Evolutionary conservation across 768 basidiomycete genomes (phyloP).

Genomic region (Pleurotus tuber-regium): DNA sequence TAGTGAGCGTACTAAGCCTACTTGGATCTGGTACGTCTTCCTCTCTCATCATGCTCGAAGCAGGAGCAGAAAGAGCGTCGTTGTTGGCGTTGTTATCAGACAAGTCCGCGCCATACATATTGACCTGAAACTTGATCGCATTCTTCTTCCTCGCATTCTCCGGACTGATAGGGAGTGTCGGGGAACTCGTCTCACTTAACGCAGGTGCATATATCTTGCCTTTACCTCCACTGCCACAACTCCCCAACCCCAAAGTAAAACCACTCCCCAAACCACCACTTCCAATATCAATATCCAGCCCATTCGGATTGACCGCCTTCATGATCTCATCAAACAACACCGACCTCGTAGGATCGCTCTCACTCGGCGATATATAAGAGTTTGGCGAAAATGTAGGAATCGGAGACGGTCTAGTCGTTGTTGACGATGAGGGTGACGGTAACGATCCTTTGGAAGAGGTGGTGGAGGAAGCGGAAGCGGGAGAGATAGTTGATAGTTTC

Average conservation of each 20-base stretch:
- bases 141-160: not conserved
- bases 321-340: slow-evolving; percentile 19
- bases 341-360: slow-evolving; percentile 8
- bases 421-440: slow-evolving; percentile 6
- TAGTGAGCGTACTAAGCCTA: slow-evolving; percentile 5
- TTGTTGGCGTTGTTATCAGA: not conserved
- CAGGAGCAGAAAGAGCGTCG: not conserved
- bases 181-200: slow-evolving; percentile 24
- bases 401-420: slow-evolving; percentile 6
- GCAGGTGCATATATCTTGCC: slow-evolving; percentile 17
- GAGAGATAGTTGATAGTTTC: too few relatives aligned
- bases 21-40: slow-evolving; percentile 1
- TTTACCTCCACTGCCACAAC: too few relatives aligned
- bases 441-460: too few relatives aligned
- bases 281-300: too few relatives aligned
- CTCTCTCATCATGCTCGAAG: not conserved
- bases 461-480: not conserved
- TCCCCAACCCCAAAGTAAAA: too few relatives aligned
- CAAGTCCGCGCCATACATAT: slow-evolving; percentile 4
- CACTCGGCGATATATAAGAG: not conserved
- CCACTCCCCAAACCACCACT: too few relatives aligned
- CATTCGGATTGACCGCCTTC: slow-evolving; percentile 13
- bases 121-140: slow-evolving; percentile 4
- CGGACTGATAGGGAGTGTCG: slow-evolving; percentile 23
- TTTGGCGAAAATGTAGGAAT: slow-evolving; percentile 1